Conservation (phyloP, 345 rosid genomes). For the Mangifera indica region DNA sequence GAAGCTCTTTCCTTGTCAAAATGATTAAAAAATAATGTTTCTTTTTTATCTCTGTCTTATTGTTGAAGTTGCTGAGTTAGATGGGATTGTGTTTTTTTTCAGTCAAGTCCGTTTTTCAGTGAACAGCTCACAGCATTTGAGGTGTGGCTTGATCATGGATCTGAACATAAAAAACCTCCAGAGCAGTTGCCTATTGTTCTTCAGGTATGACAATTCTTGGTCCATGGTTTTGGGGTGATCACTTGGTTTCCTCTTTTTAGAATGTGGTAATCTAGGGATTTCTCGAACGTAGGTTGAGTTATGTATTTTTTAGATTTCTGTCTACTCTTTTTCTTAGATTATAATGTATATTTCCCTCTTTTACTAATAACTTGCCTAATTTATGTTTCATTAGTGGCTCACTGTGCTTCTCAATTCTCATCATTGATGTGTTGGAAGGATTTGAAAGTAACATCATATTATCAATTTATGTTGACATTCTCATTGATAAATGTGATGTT, state of each 20-base stretch:
- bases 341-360: not conserved
- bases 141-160: conserved; percentile 99
- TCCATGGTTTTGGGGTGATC: conserved; percentile 15
- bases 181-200: conserved; percentile 99
- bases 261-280: no score
- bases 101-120: conserved; percentile 94
- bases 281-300: not conserved
- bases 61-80: not conserved
- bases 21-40: no score
- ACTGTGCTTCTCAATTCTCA: not conserved
- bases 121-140: conserved; percentile 98
- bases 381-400: not conserved
- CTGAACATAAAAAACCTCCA: conserved; percentile 92
- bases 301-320: not conserved
- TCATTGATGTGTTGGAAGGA: not conserved
- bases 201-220: conserved; percentile 55
- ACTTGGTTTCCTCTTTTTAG: not conserved
- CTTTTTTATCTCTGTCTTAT: no score
- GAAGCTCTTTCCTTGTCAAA: not conserved
- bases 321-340: not conserved
- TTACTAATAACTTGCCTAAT: not conserved
- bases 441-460: not conserved
- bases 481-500: not conserved
- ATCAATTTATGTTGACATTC: not conserved
- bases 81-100: conserved; percentile 29